A percentile compares a stretch with the other conserved stretches of the same genome.
Conservation (phyloP, 139 green algal genomes). For the Chlorella sp. region DNA sequence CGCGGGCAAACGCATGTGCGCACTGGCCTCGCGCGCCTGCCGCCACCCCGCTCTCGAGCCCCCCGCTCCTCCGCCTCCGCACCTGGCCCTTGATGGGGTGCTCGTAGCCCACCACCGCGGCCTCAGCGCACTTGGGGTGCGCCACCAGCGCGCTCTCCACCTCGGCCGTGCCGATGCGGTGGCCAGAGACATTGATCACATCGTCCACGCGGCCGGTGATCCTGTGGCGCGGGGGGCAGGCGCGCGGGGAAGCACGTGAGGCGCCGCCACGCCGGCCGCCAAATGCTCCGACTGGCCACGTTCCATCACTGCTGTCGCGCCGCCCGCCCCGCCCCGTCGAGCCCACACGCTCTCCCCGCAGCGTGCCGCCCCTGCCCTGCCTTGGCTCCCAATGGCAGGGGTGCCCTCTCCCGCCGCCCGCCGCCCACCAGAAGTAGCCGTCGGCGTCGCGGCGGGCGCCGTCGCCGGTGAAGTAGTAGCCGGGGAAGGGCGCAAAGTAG, state of each 20-base stretch:
- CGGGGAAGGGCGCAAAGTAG: conserved; percentile 31
- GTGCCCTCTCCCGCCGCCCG: neutral
- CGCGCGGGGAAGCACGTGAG: too few species aligned
- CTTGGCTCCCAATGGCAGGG: neutral
- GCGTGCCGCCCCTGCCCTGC: neutral
- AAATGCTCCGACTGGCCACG: too few species aligned
- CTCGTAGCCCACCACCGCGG: conserved; percentile 56
- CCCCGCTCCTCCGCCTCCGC: too few species aligned
- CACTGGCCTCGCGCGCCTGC: too few species aligned
- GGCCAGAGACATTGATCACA: conserved; percentile 88
- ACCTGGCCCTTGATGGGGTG: conserved; percentile 79
- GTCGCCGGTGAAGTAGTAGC: conserved; percentile 92
- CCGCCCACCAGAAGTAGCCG: conserved; percentile 85
- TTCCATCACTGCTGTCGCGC: too few species aligned
- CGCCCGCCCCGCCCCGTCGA: neutral
- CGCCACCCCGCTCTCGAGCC: too few species aligned
- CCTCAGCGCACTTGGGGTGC: conserved; percentile 84
- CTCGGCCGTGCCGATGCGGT: conserved; percentile 94
- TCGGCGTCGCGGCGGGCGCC: conserved; percentile 67
- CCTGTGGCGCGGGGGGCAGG: neutral
- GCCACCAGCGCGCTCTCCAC: conserved; percentile 88
- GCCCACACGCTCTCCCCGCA: neutral
- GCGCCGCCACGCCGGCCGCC: too few species aligned
- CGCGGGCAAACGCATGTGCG: too few species aligned
- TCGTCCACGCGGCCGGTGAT: conserved; percentile 87